phyloP scores from a whole-genome alignment of 2,329 filamentous ascomycete genomes.

The Leptodontidium sp. region DNA sequence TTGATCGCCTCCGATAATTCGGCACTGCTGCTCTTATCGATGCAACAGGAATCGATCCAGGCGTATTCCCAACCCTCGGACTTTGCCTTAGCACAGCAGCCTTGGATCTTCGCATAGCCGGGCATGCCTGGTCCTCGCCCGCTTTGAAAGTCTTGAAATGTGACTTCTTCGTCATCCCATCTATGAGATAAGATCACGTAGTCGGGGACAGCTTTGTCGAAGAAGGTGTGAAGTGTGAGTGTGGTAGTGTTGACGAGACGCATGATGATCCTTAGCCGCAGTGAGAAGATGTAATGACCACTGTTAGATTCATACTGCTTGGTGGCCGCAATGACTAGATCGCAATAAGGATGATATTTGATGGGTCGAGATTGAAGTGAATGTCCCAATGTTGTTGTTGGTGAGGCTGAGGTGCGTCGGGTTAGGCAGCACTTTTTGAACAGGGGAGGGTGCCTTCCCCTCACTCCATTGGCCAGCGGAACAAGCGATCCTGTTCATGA shows the following conservation, averaged over 20 bases:
- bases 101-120: constrained; percentile 24
- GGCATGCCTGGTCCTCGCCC: constrained; percentile 15
- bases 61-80: constrained; percentile 18
- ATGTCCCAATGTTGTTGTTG: no score
- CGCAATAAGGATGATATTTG: background rate
- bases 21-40: constrained; percentile 26
- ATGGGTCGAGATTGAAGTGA: background rate
- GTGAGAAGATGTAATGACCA: background rate
- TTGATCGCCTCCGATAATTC: constrained; percentile 20
- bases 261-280: background rate
- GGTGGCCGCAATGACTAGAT: background rate
- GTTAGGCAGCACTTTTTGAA: background rate
- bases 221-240: constrained; percentile 29
- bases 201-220: constrained; percentile 20
- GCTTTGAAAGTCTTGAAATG: constrained; percentile 18
- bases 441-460: background rate
- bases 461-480: background rate
- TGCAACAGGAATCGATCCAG: constrained; percentile 28
- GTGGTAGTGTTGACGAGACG: constrained; percentile 26
- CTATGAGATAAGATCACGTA: constrained; percentile 30
- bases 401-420: constrained; percentile 5
- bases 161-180: constrained; percentile 28
- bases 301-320: no score
- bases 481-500: background rate
- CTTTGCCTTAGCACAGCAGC: constrained; percentile 21